Evolutionary conservation across 345 rosid genomes (phyloP).

Genomic region (Orychophragmus violaceus): DNA sequence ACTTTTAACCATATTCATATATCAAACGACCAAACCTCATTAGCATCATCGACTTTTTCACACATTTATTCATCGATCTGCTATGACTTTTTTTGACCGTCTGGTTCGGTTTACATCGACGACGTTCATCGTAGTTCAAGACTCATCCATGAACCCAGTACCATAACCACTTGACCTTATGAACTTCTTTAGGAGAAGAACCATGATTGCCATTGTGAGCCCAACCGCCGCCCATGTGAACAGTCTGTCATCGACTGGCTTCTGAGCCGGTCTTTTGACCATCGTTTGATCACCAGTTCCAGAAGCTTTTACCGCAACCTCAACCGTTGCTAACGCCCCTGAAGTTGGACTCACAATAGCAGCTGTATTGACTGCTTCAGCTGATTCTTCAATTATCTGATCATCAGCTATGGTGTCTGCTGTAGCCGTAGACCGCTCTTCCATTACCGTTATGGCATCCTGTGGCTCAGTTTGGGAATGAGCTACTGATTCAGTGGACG

Average conservation of each 20-base stretch:
- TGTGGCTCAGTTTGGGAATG: slow-evolving; percentile 20
- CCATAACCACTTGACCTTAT: slow-evolving; percentile 74
- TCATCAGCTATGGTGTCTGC: slow-evolving; percentile 34
- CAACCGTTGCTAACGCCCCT: slow-evolving; percentile 14
- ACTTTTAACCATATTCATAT: slow-evolving; percentile 2
- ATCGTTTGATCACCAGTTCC: slow-evolving; percentile 33
- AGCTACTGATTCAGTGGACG: slow-evolving; percentile 20
- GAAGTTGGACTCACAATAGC: slow-evolving; percentile 31
- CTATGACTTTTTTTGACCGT: not conserved
- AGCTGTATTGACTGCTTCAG: slow-evolving; percentile 5
- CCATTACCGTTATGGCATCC: slow-evolving; percentile 14
- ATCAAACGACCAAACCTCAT: slow-evolving; percentile 3
- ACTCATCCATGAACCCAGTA: slow-evolving; percentile 72
- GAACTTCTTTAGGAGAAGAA: slow-evolving; percentile 81
- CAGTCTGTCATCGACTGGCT: slow-evolving; percentile 68
- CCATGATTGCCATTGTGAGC: slow-evolving; percentile 75
- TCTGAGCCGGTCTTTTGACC: slow-evolving; percentile 40
- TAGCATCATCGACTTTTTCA: not conserved
- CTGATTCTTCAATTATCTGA: slow-evolving; percentile 38
- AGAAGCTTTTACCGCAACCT: slow-evolving; percentile 34
- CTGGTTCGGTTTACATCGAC: not conserved
- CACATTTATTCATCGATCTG: slow-evolving; percentile 2
- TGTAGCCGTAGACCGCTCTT: slow-evolving; percentile 3
- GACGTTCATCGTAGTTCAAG: slow-evolving; percentile 28
- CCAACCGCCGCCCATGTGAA: slow-evolving; percentile 88